phyloP scores from a whole-genome alignment of 306 rosid species.

The Casuarina equisetifolia region DNA sequence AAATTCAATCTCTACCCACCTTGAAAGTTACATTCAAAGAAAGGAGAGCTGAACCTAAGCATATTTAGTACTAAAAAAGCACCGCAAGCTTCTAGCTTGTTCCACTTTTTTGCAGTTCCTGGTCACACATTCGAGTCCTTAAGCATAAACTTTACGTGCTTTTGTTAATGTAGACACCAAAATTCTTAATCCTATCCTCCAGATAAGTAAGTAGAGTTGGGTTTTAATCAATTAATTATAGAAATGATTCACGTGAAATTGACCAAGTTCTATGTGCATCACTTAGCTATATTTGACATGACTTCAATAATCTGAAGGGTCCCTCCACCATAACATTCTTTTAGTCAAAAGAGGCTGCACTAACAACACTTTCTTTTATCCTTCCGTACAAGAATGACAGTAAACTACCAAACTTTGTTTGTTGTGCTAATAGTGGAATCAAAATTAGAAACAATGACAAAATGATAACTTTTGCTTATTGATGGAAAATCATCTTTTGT shows the following conservation, averaged over 20 bases:
- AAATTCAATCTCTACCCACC: not conserved
- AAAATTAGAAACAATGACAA: too few relatives aligned
- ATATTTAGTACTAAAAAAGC: not conserved
- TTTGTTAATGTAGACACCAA: not conserved
- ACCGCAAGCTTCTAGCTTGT: too few relatives aligned
- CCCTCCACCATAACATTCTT: not conserved
- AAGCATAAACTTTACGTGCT: not conserved
- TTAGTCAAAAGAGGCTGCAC: not conserved
- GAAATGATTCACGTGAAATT: not conserved
- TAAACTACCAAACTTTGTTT: not conserved
- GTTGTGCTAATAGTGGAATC: not conserved
- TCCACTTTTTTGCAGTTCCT: not conserved
- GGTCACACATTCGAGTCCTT: not conserved
- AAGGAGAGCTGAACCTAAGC: not conserved
- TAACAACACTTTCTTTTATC: not conserved
- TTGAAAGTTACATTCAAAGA: not conserved
- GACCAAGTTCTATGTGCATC: not conserved
- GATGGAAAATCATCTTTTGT: too few relatives aligned
- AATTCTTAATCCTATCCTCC: not conserved
- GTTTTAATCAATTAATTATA: not conserved
- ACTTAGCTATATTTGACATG: not conserved
- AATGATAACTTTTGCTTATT: too few relatives aligned
- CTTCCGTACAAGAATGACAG: not conserved
- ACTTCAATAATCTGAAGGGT: constrained; percentile 3
- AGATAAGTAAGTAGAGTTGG: not conserved